These are phyloP conservation scores for Bombardia bombarda DNA, from an alignment of 495 filamentous ascomycete species.

Conservation along the genomic window DNA sequence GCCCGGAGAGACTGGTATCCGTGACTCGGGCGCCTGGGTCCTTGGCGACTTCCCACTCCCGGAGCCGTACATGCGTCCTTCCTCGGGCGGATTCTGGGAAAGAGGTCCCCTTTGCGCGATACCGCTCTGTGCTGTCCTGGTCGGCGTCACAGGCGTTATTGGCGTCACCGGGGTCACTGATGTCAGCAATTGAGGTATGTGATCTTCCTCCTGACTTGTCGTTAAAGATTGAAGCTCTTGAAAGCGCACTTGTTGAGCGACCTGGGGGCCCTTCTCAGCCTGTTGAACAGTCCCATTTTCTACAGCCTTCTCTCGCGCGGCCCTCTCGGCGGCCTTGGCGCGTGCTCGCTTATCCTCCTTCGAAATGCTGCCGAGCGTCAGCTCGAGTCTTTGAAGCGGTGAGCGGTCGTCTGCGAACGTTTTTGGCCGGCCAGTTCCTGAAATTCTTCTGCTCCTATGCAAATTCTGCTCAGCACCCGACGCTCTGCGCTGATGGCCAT, in stretches of 20 bases:
- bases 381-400: constrained; percentile 85
- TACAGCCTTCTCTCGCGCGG: constrained; percentile 40
- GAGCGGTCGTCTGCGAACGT: constrained; percentile 71
- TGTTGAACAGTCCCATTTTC: constrained; percentile 4
- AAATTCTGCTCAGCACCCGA: constrained; percentile 22
- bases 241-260: constrained; percentile 15
- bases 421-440: constrained; percentile 26
- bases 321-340: constrained; percentile 65
- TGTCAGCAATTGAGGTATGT: no score
- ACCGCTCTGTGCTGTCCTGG: constrained; percentile 7
- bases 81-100: constrained; percentile 29
- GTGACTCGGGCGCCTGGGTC: constrained; percentile 21
- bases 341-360: constrained; percentile 84
- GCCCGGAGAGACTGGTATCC: constrained; percentile 12
- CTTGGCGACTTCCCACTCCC: constrained; percentile 17
- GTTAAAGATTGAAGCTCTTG: constrained; percentile 9
- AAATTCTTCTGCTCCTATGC: constrained; percentile 18
- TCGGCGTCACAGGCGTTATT: constrained; percentile 9
- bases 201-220: constrained; percentile 6
- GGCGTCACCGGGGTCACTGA: constrained; percentile 6
- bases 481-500: constrained; percentile 17
- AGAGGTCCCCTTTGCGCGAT: constrained; percentile 20
- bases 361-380: constrained; percentile 77
- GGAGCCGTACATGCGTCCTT: constrained; percentile 19
- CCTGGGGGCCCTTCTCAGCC: neutral